phyloP scores from a whole-genome alignment of 2,329 filamentous ascomycete genomes.

The Ascomycota sp. region DNA sequence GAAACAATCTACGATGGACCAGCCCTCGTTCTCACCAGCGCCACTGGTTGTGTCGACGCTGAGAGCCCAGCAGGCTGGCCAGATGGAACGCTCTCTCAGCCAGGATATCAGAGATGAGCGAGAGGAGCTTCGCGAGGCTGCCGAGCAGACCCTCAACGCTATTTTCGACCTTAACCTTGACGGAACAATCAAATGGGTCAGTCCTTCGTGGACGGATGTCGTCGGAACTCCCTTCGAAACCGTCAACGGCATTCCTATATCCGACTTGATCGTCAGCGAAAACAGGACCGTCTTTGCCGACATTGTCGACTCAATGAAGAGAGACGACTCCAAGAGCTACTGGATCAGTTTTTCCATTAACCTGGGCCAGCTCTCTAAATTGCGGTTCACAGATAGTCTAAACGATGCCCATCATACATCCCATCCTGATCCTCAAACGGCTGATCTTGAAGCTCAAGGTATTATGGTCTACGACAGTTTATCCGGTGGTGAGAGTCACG shows the following conservation, averaged over 20 bases:
- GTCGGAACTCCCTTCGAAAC: slow-evolving; percentile 58
- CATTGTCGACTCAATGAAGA: slow-evolving; percentile 71
- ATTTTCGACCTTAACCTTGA: slow-evolving; percentile 88
- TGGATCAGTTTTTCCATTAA: slow-evolving; percentile 64
- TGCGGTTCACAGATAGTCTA: slow-evolving; percentile 24
- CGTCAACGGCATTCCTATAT: slow-evolving; percentile 57
- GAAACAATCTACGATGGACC: slow-evolving; percentile 22
- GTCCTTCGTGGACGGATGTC: slow-evolving; percentile 85
- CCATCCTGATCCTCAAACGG: slow-evolving; percentile 19
- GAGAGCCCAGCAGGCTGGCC: slow-evolving; percentile 23
- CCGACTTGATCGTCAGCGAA: slow-evolving; percentile 58
- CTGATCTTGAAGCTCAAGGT: slow-evolving; percentile 84
- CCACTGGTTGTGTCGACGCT: slow-evolving; percentile 33
- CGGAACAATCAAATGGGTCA: slow-evolving; percentile 84
- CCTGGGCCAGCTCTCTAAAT: slow-evolving; percentile 47
- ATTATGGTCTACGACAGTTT: slow-evolving; percentile 94
- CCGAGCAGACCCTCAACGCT: slow-evolving; percentile 88
- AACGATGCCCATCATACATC: slow-evolving; percentile 14
- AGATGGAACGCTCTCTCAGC: slow-evolving; percentile 51
- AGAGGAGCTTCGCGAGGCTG: slow-evolving; percentile 83
- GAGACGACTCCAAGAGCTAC: slow-evolving; percentile 82
- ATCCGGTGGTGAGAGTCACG: slow-evolving; percentile 74
- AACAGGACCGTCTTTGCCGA: slow-evolving; percentile 66
- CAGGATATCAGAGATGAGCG: slow-evolving; percentile 84
- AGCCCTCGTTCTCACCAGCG: slow-evolving; percentile 18